Evolutionary conservation across 441 rosid species (phyloP).

Genomic region (Pelargonium australe): DNA sequence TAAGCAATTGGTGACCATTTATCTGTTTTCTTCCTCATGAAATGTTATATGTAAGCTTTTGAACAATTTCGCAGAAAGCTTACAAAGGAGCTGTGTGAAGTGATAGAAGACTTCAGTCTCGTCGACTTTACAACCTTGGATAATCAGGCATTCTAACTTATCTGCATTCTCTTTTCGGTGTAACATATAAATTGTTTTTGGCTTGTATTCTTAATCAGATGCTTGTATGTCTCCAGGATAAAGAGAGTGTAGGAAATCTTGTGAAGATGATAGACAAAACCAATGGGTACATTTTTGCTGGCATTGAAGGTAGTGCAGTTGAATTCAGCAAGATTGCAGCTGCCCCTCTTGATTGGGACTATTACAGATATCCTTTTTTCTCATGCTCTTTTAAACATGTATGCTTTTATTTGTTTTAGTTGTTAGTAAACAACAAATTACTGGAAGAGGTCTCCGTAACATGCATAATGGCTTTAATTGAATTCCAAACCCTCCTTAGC

Average conservation of each 20-base stretch:
- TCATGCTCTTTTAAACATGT: slow-evolving; percentile 1
- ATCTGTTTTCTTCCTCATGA: background rate
- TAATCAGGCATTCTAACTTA: slow-evolving; percentile 55
- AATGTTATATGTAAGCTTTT: background rate
- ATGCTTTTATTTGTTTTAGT: background rate
- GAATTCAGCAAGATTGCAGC: slow-evolving; percentile 93
- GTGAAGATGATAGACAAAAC: slow-evolving; percentile 79
- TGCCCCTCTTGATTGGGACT: slow-evolving; percentile 77
- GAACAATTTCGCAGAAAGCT: slow-evolving; percentile 52
- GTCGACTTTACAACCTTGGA: slow-evolving; percentile 81
- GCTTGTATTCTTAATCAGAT: slow-evolving; percentile 7
- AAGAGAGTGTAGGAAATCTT: slow-evolving; percentile 72
- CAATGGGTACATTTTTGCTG: slow-evolving; percentile 82
- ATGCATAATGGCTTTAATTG: background rate
- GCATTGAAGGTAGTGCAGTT: slow-evolving; percentile 71
- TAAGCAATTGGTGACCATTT: background rate
- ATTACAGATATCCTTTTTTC: slow-evolving; percentile 74
- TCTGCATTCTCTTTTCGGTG: slow-evolving; percentile 9
- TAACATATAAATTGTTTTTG: slow-evolving; percentile 14
- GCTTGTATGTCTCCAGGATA: slow-evolving; percentile 45
- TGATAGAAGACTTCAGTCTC: slow-evolving; percentile 64
- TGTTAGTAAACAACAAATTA: background rate
- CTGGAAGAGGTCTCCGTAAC: background rate
- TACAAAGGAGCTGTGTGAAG: slow-evolving; percentile 73
- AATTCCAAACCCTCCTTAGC: background rate